Base-by-base conservation (phyloP, 257 asterid genomes). In the Capsicum baccatum region DNA sequence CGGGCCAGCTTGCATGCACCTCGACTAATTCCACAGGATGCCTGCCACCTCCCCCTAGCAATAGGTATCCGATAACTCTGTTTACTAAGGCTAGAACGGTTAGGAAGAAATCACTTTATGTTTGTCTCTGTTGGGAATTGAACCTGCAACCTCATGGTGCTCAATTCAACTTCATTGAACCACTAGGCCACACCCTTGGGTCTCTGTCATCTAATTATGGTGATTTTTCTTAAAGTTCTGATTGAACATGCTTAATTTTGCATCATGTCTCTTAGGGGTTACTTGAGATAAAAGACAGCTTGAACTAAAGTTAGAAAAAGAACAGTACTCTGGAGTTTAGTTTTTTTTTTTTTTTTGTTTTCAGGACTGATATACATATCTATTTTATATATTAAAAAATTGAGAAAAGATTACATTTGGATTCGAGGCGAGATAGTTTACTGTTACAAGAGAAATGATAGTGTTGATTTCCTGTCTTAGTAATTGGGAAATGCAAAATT, bases 281-380 rank as follows among this genome's bases (percentile, higher is more conserved):
- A 47, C 54, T 19, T 55, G 35, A 44, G 9, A 17, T 35, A 42
- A 42, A 69, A n/a, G 52, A 42, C 79, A 19, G 59, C 58, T 71
- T 71, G 42, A 21, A 47, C 80, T n/a, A 7, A 71, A 26, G 71
- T 71, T 47, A 71, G 58, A 71, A 47, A 44, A 71, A 71, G 39
- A 71, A 47, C 58, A 47, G 80, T n/a, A 47, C 39, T 71, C 80
- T 19, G 17, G 58, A n/a, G 47, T 21, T 59, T 19, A 17, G 58
- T 11, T 71, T 21, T 59, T n/a, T 58, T 42, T 58, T 42, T 12
- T 17, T n/a, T n/a, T 10, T n/a, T 71, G 9, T 10, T 71, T 44
- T 17, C 39, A 6, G 42, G 80, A 74, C 14, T 50, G 19, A 19
- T 16, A 50, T 74, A 60, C 80, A 21, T 50, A 12, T 74, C 19